Evolutionary conservation across 1,284 basidiomycete genomes (phyloP).

Genomic region (Lentinus polychrous): DNA sequence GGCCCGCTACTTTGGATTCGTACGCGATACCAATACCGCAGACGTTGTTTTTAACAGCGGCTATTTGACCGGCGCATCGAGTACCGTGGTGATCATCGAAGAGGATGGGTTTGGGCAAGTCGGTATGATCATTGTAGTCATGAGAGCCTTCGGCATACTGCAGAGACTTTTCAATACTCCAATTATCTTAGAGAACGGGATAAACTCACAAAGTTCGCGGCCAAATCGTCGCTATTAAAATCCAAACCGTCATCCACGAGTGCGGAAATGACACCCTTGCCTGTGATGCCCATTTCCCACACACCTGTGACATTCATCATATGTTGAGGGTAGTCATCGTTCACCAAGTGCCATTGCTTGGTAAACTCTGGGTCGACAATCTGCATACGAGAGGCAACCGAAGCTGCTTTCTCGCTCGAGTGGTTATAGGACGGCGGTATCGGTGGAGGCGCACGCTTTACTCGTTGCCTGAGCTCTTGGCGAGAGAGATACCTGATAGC

Average conservation of each 20-base stretch:
- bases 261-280: constrained; percentile 82
- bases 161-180: constrained; percentile 2
- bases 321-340: constrained; percentile 67
- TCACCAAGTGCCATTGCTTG: constrained; percentile 91
- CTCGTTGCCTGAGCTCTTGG: constrained; percentile 57
- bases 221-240: constrained; percentile 82
- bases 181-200: constrained; percentile 6
- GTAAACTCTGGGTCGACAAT: constrained; percentile 86
- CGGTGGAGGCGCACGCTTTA: constrained; percentile 65
- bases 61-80: constrained; percentile 96
- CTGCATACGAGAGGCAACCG: constrained; percentile 55
- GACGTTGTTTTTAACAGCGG: constrained; percentile 92
- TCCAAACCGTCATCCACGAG: constrained; percentile 97
- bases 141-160: constrained; percentile 89
- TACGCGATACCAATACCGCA: constrained; percentile 97
- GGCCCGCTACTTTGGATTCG: constrained; percentile 84
- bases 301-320: constrained; percentile 83
- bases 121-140: constrained; percentile 94
- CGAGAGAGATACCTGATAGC: constrained; percentile 51
- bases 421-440: constrained; percentile 24
- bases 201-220: constrained; percentile 81
- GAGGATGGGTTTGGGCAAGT: constrained; percentile 83
- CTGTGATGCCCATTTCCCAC: constrained; percentile 84
- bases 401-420: constrained; percentile 32
- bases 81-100: constrained; percentile 96